Percentiles rank a stretch among this genome's conserved stretches.
These are phyloP conservation scores for Rhodamnia rubescens DNA, from an alignment of 345 rosid genomes.

Conservation along the genomic window DNA sequence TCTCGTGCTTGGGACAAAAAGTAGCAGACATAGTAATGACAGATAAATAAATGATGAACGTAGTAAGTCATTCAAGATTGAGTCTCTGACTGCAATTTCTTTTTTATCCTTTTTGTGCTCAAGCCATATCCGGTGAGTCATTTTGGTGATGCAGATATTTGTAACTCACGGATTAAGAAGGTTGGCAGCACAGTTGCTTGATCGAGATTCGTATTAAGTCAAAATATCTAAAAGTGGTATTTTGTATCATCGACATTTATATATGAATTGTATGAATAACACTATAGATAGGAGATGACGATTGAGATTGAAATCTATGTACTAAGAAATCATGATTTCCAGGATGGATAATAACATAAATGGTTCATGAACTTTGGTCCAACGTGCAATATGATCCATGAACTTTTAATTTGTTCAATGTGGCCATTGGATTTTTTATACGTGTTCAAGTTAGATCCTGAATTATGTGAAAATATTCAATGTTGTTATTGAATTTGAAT, in stretches of 20 bases:
- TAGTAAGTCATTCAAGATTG: neutral
- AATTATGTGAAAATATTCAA: no score
- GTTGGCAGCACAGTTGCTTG: neutral
- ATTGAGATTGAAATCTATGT: neutral
- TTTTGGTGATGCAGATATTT: neutral
- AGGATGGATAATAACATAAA: no score
- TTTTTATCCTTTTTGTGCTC: neutral
- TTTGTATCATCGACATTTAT: neutral
- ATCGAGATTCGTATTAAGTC: neutral
- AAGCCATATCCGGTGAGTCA: neutral
- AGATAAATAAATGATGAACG: neutral
- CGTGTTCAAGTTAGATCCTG: no score
- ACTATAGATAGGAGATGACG: neutral
- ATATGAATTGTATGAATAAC: neutral
- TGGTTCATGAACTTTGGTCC: no score
- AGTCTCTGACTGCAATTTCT: neutral
- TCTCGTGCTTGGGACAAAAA: neutral
- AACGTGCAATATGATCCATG: no score
- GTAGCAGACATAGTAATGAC: neutral
- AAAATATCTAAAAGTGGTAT: neutral
- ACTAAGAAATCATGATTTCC: neutral
- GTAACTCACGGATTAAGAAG: neutral
- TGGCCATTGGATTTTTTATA: no score
- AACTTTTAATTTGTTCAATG: no score
- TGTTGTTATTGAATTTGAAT: no score